phyloP scores from a whole-genome alignment of 2,329 filamentous ascomycete genomes.

The Aspergillus neoniger region DNA sequence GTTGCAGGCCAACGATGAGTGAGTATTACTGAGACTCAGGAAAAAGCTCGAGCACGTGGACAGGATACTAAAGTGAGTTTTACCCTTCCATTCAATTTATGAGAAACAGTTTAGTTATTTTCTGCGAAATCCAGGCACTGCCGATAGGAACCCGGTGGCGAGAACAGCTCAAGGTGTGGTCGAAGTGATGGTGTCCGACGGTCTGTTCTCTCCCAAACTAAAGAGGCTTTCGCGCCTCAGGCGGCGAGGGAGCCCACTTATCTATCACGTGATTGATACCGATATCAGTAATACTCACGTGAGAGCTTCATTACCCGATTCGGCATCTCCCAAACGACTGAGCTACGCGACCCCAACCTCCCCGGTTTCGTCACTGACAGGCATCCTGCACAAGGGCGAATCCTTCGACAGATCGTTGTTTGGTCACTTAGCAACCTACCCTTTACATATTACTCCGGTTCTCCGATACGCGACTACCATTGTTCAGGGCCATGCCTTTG shows the following conservation, averaged over 20 bases:
- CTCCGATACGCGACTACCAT: neutral
- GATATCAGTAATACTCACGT: conserved; percentile 17
- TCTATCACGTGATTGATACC: conserved; percentile 14
- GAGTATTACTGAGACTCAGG: conserved; percentile 48
- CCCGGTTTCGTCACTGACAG: conserved; percentile 32
- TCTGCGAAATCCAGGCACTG: neutral
- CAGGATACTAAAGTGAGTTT: conserved; percentile 22
- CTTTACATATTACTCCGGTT: neutral
- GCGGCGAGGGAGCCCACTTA: neutral
- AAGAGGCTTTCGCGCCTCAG: neutral
- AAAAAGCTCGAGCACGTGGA: conserved; percentile 28
- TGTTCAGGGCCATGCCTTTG: conserved; percentile 32
- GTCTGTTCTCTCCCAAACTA: neutral
- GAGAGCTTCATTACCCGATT: conserved; percentile 22
- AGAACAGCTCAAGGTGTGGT: conserved; percentile 5
- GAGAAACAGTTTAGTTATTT: conserved; percentile 3
- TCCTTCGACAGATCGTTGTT: neutral
- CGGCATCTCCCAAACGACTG: conserved; percentile 28
- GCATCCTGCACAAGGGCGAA: conserved; percentile 11
- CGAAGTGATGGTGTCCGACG: neutral
- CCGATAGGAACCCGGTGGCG: conserved; percentile 6
- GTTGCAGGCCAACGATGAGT: conserved; percentile 56
- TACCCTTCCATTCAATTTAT: conserved; percentile 27
- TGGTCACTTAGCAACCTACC: neutral
- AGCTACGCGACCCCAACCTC: conserved; percentile 27